Conservation (phyloP, 2,329 filamentous ascomycete species). For the Emericellopsis cladophorae region DNA sequence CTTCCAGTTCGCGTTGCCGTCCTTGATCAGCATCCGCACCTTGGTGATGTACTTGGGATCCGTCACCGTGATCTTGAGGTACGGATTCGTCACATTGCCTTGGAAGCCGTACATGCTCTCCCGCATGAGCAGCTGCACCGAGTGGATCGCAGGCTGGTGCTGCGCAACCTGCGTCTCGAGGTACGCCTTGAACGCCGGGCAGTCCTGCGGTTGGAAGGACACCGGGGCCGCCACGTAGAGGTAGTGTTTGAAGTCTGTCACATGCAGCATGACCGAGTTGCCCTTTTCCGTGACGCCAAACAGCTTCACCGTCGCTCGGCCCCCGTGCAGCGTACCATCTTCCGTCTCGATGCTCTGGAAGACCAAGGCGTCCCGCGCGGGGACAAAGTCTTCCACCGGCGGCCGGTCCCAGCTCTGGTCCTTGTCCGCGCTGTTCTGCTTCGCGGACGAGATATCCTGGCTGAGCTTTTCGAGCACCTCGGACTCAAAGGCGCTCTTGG, state of each 20-base stretch:
- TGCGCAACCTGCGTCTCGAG: conserved; percentile 70
- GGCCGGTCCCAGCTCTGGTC: conserved; percentile 81
- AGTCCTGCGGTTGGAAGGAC: conserved; percentile 67
- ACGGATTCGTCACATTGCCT: conserved; percentile 83
- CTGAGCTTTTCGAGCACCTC: conserved; percentile 93
- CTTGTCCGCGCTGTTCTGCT: conserved; percentile 77
- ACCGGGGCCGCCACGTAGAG: conserved; percentile 84
- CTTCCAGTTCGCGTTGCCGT: conserved; percentile 74
- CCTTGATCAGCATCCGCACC: conserved; percentile 65
- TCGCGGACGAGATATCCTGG: conserved; percentile 79
- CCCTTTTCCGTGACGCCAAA: conserved; percentile 80
- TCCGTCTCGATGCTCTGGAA: conserved; percentile 96
- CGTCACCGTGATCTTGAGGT: conserved; percentile 83
- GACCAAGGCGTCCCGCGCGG: conserved; percentile 55
- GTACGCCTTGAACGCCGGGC: conserved; percentile 63
- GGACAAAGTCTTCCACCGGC: conserved; percentile 35
- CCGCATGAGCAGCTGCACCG: conserved; percentile 68
- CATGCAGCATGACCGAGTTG: conserved; percentile 87
- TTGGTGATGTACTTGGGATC: conserved; percentile 76
- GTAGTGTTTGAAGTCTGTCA: conserved; percentile 93
- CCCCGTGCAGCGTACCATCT: conserved; percentile 71
- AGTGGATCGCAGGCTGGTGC: conserved; percentile 62
- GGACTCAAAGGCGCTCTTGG: conserved; percentile 84
- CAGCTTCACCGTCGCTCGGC: conserved; percentile 68
- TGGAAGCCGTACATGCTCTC: conserved; percentile 93